Percentiles rank a stretch among this genome's conserved stretches.
phyloP scores from a whole-genome alignment of 768 basidiomycete species.

The Gymnopilus dilepis region DNA sequence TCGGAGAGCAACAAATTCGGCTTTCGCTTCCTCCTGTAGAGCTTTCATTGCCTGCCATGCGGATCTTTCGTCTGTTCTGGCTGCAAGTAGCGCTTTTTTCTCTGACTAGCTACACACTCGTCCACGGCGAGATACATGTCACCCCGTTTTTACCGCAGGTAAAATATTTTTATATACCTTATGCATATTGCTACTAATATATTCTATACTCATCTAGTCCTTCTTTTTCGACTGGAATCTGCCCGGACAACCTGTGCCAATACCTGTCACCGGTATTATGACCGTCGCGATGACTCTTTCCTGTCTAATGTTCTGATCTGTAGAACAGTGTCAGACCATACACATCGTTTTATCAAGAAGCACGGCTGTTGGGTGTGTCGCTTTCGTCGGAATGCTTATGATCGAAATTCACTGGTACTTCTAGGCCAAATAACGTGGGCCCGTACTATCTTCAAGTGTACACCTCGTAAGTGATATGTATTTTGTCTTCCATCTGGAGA shows the following conservation, averaged over 20 bases:
- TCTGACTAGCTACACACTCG: conserved; percentile 12
- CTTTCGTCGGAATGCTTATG: background rate
- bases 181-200: background rate
- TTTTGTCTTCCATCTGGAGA: background rate
- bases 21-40: background rate
- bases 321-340: conserved; percentile 52
- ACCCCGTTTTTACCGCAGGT: conserved; percentile 38
- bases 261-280: conserved; percentile 44
- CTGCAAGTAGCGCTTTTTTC: conserved; percentile 5
- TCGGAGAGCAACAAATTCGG: background rate
- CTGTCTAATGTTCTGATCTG: background rate
- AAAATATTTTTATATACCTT: background rate
- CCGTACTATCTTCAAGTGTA: conserved; percentile 68
- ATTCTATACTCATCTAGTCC: conserved; percentile 32
- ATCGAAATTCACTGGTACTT: conserved; percentile 3
- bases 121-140: conserved; percentile 16
- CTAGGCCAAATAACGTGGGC: conserved; percentile 57
- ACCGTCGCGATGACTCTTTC: background rate
- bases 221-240: conserved; percentile 51
- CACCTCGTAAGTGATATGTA: conserved; percentile 52
- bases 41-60: background rate
- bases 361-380: conserved; percentile 43
- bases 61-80: background rate
- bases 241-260: conserved; percentile 39
- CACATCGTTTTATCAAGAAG: conserved; percentile 48